Evolutionary conservation across 352 stramenopile species (phyloP), one percentile per base, ranked within the genome.

Genomic region (Blastocystis sp.): DNA sequence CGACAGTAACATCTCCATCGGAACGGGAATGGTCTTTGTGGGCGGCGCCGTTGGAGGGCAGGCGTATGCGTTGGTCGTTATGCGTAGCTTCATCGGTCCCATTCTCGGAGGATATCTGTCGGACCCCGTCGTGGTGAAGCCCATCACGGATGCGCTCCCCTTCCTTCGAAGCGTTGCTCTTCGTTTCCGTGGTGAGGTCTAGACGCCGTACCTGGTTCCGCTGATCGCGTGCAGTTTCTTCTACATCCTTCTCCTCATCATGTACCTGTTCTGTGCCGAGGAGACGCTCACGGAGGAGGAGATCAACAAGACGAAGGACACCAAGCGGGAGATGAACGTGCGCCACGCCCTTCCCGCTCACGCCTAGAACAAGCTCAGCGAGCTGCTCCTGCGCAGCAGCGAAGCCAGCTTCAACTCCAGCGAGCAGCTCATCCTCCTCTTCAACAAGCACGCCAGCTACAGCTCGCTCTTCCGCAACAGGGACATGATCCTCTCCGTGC

Each of bases 211-310:
- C 39, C 24, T 80, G 35, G 24, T 89, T 62, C 79, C 79, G 12
- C 62, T 77, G 13, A 69, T 51, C n/a, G 79, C 79, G 39, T 77
- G 79, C 39, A 62, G 59, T 6, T 26, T 89, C 26, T 37, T 89
- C 26, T 80, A 61, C n/a, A 10, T 78, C 24, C n/a, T 89, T 33
- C 39, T 89, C 10, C 55, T 89, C 29, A 29, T 77, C 12, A 29
- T 89, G 13, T 77, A 79, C 45, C 2, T 77, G 21, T 89, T 89
- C 65, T 80, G 19, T 21, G 39, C 67, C 51, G 63, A 77, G 60
- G 79, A 89, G 26, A 77, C 79, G n/a, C 37, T 89, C 4, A 51
- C 79, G 24, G 1, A 89, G 45, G 79, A 89, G 60, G 62, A 74
- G 31, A 79, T 89, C 61, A 29, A 74, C 16, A 13, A 77, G 10